phyloP scores from a whole-genome alignment of 208 protist genomes.

The Ichthyophonus hoferi region DNA sequence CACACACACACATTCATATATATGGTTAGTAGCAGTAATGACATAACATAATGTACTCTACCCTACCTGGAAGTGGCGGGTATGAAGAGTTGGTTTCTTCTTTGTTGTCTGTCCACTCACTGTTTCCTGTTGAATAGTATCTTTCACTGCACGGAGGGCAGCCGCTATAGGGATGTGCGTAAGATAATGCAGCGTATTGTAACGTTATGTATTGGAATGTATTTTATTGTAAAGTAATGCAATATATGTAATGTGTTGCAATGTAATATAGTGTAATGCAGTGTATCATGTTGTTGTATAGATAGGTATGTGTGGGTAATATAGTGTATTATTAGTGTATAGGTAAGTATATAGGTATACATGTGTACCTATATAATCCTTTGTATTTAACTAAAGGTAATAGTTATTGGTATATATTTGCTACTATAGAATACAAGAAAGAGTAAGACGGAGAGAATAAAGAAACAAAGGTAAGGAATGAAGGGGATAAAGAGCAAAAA shows the following conservation, averaged over 20 bases:
- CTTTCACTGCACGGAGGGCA: slow-evolving; percentile 12
- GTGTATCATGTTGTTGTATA: background rate
- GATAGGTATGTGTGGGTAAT: background rate
- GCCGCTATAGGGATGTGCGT: slow-evolving; percentile 1
- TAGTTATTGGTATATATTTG: no score
- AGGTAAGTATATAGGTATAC: background rate
- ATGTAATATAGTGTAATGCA: background rate
- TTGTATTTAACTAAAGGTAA: no score
- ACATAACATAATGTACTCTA: background rate
- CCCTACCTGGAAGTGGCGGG: background rate
- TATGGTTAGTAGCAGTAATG: background rate
- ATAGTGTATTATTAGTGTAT: background rate
- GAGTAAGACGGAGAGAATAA: no score
- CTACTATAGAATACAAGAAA: no score
- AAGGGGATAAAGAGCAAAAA: no score
- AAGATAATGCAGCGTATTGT: background rate
- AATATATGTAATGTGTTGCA: background rate
- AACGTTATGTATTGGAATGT: background rate
- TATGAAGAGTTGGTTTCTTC: background rate
- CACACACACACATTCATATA: background rate
- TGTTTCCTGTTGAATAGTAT: background rate
- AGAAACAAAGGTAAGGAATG: no score
- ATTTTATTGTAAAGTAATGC: background rate
- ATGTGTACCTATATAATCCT: no score
- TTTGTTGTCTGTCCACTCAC: background rate